Base-by-base conservation (phyloP, 169 alveolate species). In the Besnoitia besnoiti region DNA sequence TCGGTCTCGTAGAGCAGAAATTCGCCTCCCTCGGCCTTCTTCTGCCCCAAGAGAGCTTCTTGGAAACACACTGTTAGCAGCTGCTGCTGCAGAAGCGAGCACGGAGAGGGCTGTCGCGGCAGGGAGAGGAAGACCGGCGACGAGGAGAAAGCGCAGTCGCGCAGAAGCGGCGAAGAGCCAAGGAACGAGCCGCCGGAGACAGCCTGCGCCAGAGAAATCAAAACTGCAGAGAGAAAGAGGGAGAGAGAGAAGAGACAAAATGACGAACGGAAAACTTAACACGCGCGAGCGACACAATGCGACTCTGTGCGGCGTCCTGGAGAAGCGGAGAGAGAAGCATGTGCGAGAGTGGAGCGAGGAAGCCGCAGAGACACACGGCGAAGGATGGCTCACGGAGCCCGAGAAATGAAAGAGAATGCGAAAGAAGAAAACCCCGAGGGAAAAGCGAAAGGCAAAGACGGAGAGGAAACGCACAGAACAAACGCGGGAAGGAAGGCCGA, bases 41-140 rank as follows among this genome's bases (percentile, higher is more conserved):
- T 55, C 30, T 55, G 67, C 67, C 27, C 67, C 67, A 77, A 21
- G 42, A 77, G 59, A 2, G 59, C 87, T 37, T 77, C 42, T 42
- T 77, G 87, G 30, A 42, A 77, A n/a, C 35, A 35, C 21, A 35
- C 8, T 27, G 87, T 27, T n/a, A 77, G 37, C 44, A 37, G 4
- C 55, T 77, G 87, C 21, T 77, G 87, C n/a, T 77, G 87, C 40
- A 77, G 59, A 21, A 77, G 87, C 12, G 87, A 77, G 30, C 87
- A 40, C 39, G 87, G 33, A 16, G 87, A 77, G 16, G 87, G 59
- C 59, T 77, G 87, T n/a, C 7, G 87, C 55, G 59, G 87, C 30
- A 77, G 59, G 14, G 55, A 35, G 21, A 44, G 87, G 55, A 77
- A 77, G 61, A 16, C 40, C 61, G 59, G 39, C 59, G 55, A 37